These are phyloP conservation scores for Apiospora kogelbergensis DNA, from an alignment of 2,329 filamentous ascomycete species.

Conservation along the genomic window DNA sequence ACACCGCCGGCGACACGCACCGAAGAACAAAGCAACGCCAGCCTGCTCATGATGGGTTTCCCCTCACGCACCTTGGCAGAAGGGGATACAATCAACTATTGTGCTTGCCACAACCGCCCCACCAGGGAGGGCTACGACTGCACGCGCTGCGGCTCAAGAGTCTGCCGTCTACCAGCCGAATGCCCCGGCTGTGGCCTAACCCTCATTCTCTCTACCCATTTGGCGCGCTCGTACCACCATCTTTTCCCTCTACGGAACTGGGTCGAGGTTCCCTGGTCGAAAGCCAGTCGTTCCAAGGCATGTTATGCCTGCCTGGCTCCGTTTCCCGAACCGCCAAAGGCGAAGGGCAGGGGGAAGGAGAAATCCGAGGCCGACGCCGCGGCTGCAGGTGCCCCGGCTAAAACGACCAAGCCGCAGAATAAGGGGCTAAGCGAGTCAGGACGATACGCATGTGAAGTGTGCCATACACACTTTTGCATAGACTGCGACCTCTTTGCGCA, in stretches of 20 bases:
- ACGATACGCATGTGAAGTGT: constrained; percentile 87
- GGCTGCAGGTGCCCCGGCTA: constrained; percentile 12
- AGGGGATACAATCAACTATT: constrained; percentile 67
- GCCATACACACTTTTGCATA: constrained; percentile 90
- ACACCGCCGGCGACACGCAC: constrained; percentile 83
- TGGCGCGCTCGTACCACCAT: constrained; percentile 91
- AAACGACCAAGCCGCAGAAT: constrained; percentile 33
- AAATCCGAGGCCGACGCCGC: constrained; percentile 17
- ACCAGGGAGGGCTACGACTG: constrained; percentile 86
- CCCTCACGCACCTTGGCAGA: constrained; percentile 80
- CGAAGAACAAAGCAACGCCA: constrained; percentile 56
- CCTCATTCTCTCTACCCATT: constrained; percentile 88
- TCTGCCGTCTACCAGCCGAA: constrained; percentile 86
- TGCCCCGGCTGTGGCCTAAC: constrained; percentile 91
- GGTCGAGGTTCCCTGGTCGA: constrained; percentile 82
- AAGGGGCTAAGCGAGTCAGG: constrained; percentile 79
- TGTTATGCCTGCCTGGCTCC: constrained; percentile 77
- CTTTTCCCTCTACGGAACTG: constrained; percentile 89
- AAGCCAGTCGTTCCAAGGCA: constrained; percentile 59
- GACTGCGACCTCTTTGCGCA: constrained; percentile 97
- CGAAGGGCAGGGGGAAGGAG: constrained; percentile 20
- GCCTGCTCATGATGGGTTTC: constrained; percentile 96
- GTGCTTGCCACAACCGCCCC: constrained; percentile 85
- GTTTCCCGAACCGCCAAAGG: constrained; percentile 57
- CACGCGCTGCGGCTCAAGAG: constrained; percentile 83